A percentile compares a stretch with the other conserved stretches of the same genome.
These are phyloP conservation scores for Eucalyptus marginata DNA, from an alignment of 345 rosid genomes.

Conservation along the genomic window DNA sequence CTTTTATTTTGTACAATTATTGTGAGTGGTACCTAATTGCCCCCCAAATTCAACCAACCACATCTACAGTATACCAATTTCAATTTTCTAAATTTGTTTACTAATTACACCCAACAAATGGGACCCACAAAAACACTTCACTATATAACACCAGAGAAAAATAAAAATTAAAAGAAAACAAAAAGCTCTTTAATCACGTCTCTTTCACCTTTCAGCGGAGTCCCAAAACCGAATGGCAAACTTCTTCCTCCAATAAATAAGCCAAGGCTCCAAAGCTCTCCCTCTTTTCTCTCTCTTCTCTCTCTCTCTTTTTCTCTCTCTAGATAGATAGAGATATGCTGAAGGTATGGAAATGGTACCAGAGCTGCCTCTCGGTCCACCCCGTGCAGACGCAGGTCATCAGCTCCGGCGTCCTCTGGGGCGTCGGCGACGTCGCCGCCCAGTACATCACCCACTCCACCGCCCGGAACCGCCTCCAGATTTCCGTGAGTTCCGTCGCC, in stretches of 20 bases:
- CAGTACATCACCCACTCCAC: conserved; percentile 81
- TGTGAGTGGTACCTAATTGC: background rate
- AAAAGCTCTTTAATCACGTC: background rate
- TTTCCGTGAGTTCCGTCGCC: conserved; percentile 4
- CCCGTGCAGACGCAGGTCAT: conserved; percentile 83
- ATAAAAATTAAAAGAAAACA: no score
- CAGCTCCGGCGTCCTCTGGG: conserved; percentile 91
- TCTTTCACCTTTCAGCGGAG: background rate
- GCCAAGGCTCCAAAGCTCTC: background rate
- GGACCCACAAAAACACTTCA: background rate
- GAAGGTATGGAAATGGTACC: conserved; percentile 87
- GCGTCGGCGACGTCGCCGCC: conserved; percentile 78
- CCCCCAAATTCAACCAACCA: background rate
- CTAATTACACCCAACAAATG: background rate
- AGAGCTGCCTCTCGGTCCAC: conserved; percentile 48
- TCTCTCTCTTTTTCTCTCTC: background rate
- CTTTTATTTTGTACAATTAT: background rate
- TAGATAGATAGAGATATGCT: conserved; percentile 12
- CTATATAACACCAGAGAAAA: background rate
- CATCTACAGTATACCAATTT: fast-evolving
- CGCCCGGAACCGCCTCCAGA: conserved; percentile 28
- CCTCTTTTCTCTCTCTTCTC: no score
- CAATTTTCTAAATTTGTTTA: background rate
- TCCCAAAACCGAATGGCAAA: background rate
- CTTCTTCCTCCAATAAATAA: background rate